These are phyloP conservation scores for Fraxinus dipetala DNA, from an alignment of 305 asterid genomes.

Conservation along the genomic window DNA sequence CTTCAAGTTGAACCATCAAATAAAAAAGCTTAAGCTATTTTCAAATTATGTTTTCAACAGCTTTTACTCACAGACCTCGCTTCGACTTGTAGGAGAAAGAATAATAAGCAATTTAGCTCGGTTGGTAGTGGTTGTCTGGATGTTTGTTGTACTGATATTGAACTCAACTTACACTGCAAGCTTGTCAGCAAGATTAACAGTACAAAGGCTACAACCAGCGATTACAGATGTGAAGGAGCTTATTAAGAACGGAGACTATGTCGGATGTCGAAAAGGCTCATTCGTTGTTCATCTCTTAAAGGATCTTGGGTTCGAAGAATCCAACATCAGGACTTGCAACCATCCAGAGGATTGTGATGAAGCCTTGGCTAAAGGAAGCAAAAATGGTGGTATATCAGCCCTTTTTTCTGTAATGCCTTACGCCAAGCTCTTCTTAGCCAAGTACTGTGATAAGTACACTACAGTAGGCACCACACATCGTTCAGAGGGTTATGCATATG, in stretches of 20 bases:
- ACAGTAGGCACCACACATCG: slow-evolving; percentile 31
- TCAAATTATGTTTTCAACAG: background rate
- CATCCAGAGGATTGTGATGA: slow-evolving; percentile 29
- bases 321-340: slow-evolving; percentile 32
- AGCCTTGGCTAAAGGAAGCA: slow-evolving; percentile 35
- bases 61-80: background rate
- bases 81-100: slow-evolving; percentile 32
- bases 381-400: slow-evolving; percentile 40
- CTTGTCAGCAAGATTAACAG: slow-evolving; percentile 46
- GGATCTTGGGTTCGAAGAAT: slow-evolving; percentile 30
- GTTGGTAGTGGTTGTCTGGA: slow-evolving; percentile 43
- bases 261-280: slow-evolving; percentile 47
- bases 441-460: slow-evolving; percentile 35
- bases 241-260: slow-evolving; percentile 25
- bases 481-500: slow-evolving; percentile 42
- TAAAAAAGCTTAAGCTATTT: background rate
- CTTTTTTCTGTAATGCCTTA: slow-evolving; percentile 32
- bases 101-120: slow-evolving; percentile 46
- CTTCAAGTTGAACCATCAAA: background rate
- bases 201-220: slow-evolving; percentile 24
- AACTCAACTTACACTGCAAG: slow-evolving; percentile 56
- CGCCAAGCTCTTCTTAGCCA: slow-evolving; percentile 37
- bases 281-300: slow-evolving; percentile 30
- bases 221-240: slow-evolving; percentile 32
- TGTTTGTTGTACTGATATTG: slow-evolving; percentile 47